These are phyloP conservation scores for Symbiodinium natans DNA, from an alignment of 73 alveolate genomes.

Conservation along the genomic window DNA sequence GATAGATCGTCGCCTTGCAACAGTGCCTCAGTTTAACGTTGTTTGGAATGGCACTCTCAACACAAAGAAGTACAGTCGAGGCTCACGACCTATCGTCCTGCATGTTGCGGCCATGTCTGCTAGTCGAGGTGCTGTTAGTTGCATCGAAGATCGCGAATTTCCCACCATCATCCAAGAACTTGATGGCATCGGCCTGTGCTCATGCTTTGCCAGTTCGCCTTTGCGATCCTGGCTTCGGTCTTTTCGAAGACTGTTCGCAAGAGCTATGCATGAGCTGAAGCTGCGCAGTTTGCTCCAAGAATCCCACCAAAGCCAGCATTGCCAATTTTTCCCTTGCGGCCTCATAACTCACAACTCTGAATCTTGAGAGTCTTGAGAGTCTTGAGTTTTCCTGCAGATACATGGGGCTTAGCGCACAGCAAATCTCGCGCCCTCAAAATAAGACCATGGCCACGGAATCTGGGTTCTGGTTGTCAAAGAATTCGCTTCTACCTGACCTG, in stretches of 20 bases:
- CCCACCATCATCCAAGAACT: conserved; percentile 78
- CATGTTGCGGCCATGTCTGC: too few species aligned
- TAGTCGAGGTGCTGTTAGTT: conserved; percentile 70
- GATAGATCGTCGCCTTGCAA: conserved; percentile 32
- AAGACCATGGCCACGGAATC: neutral
- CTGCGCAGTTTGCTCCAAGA: too few species aligned
- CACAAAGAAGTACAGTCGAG: too few species aligned
- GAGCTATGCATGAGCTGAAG: too few species aligned
- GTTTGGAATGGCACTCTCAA: too few species aligned
- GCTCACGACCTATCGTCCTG: too few species aligned
- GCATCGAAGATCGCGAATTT: conserved; percentile 84
- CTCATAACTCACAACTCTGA: too few species aligned
- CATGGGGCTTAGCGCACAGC: too few species aligned
- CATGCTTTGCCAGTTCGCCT: neutral
- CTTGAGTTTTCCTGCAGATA: too few species aligned
- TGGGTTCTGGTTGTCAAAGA: conserved; percentile 60
- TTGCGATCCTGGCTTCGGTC: neutral
- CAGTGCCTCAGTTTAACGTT: conserved; percentile 36
- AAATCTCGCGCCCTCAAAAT: too few species aligned
- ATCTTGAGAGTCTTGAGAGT: too few species aligned
- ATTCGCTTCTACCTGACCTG: conserved; percentile 87
- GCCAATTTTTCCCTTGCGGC: neutral
- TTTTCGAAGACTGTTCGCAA: too few species aligned
- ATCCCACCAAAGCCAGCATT: neutral
- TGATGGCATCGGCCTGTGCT: conserved; percentile 55